A percentile compares a stretch with the other conserved stretches of the same genome.
Evolutionary conservation across 1,284 basidiomycete species (phyloP).

Genomic region (Tilletia walkeri): DNA sequence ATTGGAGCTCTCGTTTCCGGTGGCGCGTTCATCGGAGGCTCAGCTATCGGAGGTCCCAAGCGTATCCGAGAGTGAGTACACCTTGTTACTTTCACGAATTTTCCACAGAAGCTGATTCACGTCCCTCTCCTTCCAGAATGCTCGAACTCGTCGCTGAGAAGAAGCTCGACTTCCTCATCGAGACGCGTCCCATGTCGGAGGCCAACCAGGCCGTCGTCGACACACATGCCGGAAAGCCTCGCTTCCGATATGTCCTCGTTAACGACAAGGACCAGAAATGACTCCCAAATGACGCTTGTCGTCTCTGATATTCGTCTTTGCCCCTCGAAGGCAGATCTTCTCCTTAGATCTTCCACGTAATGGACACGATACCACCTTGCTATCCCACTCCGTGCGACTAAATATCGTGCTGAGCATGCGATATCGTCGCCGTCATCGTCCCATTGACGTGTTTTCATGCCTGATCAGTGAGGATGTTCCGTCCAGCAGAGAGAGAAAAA

Average conservation of each 20-base stretch:
- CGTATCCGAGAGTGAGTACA: conserved; percentile 47
- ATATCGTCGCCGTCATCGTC: too few relatives aligned
- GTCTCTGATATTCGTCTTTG: too few relatives aligned
- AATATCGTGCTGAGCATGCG: too few relatives aligned
- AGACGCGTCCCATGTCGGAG: conserved; percentile 40
- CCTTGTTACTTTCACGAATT: too few relatives aligned
- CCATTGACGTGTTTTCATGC: too few relatives aligned
- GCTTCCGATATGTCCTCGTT: conserved; percentile 59
- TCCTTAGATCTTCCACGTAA: too few relatives aligned
- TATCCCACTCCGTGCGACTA: too few relatives aligned
- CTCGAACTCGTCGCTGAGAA: conserved; percentile 39
- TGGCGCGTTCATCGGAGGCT: conserved; percentile 42
- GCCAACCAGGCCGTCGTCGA: conserved; percentile 41
- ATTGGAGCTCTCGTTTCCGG: conserved; percentile 33
- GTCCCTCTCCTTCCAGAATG: conserved; percentile 25
- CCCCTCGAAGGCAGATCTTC: too few relatives aligned
- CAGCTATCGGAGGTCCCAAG: conserved; percentile 49
- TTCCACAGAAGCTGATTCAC: background rate
- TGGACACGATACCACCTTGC: too few relatives aligned
- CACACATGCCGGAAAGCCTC: conserved; percentile 42
- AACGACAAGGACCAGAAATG: conserved; percentile 50
- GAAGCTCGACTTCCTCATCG: conserved; percentile 40
- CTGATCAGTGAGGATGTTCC: too few relatives aligned
- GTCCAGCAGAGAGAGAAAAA: too few relatives aligned
- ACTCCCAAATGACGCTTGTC: background rate